A percentile compares a stretch with the other conserved stretches of the same genome.
These are phyloP conservation scores for Pseudotsuga menziesii DNA, from an alignment of 75 land plant genomes.

Conservation along the genomic window DNA sequence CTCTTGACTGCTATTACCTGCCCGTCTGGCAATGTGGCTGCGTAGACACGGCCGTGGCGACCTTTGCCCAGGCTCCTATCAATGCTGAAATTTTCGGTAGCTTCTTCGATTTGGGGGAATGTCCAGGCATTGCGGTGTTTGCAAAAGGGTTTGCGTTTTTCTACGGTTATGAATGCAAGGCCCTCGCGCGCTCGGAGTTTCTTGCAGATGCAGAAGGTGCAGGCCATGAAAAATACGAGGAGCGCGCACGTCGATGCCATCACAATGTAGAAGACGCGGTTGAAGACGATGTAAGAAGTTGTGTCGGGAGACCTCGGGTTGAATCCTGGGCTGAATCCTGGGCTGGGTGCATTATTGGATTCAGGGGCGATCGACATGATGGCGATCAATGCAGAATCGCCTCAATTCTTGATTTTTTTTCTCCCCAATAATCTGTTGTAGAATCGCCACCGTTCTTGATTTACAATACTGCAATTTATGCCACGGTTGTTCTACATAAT, in stretches of 20 bases:
- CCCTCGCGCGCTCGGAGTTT: not conserved
- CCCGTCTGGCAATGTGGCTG: constrained; percentile 10
- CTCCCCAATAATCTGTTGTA: no score
- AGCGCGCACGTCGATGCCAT: not conserved
- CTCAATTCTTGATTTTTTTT: no score
- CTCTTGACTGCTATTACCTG: constrained; percentile 30
- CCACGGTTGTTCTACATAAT: no score
- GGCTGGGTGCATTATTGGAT: no score
- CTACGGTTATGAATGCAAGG: not conserved
- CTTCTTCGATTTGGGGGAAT: constrained; percentile 26
- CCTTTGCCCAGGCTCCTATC: constrained; percentile 31
- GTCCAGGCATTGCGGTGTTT: not conserved
- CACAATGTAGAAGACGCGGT: not conserved
- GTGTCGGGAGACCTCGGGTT: no score
- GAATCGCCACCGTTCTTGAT: no score
- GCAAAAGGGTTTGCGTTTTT: not conserved
- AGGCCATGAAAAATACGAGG: not conserved
- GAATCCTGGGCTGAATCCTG: no score
- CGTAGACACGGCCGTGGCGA: constrained; percentile 36
- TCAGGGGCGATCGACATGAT: no score
- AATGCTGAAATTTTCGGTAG: constrained; percentile 37
- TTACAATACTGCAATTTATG: no score
- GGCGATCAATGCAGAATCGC: no score
- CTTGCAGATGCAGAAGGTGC: not conserved
- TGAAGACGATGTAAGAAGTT: no score